Evolutionary conservation across 1,284 basidiomycete genomes (phyloP).

Genomic region (Hypsizygus ulmarius): DNA sequence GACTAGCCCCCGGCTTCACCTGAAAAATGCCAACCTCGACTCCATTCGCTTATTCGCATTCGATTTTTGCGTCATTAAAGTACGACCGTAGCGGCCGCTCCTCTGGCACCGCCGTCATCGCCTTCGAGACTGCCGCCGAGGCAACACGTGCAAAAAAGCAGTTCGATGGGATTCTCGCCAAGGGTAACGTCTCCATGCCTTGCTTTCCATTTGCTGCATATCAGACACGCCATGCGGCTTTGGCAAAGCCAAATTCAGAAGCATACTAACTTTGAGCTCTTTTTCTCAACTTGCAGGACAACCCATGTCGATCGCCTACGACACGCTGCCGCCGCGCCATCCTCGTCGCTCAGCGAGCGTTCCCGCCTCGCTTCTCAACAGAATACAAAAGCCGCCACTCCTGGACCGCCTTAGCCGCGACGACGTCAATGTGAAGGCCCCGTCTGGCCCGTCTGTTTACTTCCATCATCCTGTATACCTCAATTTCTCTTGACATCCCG

Average conservation of each 20-base stretch:
- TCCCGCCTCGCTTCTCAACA: slow-evolving; percentile 55
- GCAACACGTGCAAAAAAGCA: slow-evolving; percentile 85
- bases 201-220: not conserved
- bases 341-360: slow-evolving; percentile 45
- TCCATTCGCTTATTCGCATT: slow-evolving; percentile 37
- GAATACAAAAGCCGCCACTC: slow-evolving; percentile 64
- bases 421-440: slow-evolving; percentile 32
- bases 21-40: slow-evolving; percentile 45
- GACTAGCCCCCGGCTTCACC: slow-evolving; percentile 62
- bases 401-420: slow-evolving; percentile 54
- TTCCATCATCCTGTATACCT: not conserved
- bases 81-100: slow-evolving; percentile 96
- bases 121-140: slow-evolving; percentile 78
- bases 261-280: slow-evolving; percentile 6
- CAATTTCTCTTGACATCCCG: not conserved
- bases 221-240: not conserved
- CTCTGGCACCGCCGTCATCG: slow-evolving; percentile 77
- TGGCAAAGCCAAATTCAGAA: not conserved
- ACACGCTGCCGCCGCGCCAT: slow-evolving; percentile 44
- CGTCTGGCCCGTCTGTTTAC: slow-evolving; percentile 33
- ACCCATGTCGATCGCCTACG: slow-evolving; percentile 75
- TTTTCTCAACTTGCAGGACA: slow-evolving; percentile 53
- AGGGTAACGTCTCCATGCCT: slow-evolving; percentile 53
- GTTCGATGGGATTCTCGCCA: slow-evolving; percentile 87
- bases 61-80: slow-evolving; percentile 56